Conservation (phyloP, 1,139 yeast species). For the Lodderomyces theae region DNA sequence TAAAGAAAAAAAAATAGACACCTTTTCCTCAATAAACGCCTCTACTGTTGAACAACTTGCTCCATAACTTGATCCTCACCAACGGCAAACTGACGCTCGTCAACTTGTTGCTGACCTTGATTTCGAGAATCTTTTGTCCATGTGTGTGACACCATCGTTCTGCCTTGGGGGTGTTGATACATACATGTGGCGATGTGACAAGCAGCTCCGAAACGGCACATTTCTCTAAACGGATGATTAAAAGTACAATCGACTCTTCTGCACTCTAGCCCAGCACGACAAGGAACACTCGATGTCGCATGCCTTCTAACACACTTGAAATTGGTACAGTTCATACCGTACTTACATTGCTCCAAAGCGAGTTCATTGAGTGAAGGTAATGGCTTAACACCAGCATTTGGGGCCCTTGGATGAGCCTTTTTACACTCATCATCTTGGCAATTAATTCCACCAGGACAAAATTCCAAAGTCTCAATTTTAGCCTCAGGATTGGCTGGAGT, state of each 20-base stretch:
- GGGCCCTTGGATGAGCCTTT: conserved; percentile 79
- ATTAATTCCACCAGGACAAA: conserved; percentile 72
- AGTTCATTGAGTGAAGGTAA: conserved; percentile 40
- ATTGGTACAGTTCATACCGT: conserved; percentile 72
- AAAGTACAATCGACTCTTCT: conserved; percentile 77
- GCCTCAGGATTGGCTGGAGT: conserved; percentile 80
- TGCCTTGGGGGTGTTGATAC: conserved; percentile 77
- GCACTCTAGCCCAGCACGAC: conserved; percentile 81
- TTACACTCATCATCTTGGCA: conserved; percentile 63
- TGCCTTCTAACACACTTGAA: conserved; percentile 80
- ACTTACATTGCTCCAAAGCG: conserved; percentile 78
- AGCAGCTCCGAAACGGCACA: conserved; percentile 73
- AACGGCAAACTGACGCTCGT: conserved; percentile 68
- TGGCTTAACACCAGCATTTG: conserved; percentile 24
- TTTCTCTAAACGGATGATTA: conserved; percentile 75
- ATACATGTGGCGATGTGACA: conserved; percentile 71
- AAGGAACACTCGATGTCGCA: conserved; percentile 66
- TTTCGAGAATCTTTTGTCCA: conserved; percentile 8
- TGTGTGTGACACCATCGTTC: conserved; percentile 26
- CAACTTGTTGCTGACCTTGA: conserved; percentile 11
- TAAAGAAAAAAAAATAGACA: neutral
- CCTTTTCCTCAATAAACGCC: neutral
- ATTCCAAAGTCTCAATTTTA: conserved; percentile 61
- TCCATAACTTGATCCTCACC: conserved; percentile 76
- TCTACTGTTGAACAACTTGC: conserved; percentile 49